These are phyloP conservation scores for Prunus mongolica DNA, from an alignment of 306 rosid species.

Conservation along the genomic window DNA sequence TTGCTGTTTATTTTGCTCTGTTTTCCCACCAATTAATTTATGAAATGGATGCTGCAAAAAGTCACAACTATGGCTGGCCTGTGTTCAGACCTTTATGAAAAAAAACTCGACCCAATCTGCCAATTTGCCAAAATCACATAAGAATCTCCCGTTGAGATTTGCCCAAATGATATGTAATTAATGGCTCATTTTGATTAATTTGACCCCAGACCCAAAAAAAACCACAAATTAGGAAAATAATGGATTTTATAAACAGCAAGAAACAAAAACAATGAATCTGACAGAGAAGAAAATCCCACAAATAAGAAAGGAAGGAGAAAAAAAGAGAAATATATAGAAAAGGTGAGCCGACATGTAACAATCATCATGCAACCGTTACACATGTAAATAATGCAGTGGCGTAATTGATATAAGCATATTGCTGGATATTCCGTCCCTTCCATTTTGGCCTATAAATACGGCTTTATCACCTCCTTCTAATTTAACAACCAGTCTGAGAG, in stretches of 20 bases:
- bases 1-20: neutral
- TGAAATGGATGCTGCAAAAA: neutral
- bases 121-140: neutral
- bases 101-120: no score
- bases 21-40: neutral
- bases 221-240: neutral
- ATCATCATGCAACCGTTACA: neutral
- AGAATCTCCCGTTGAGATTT: no score
- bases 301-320: neutral
- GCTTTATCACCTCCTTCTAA: neutral
- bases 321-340: neutral
- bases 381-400: neutral
- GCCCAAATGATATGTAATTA: no score
- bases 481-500: conserved; percentile 4
- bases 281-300: conserved; percentile 4
- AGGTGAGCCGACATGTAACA: conserved; percentile 8
- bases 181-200: neutral
- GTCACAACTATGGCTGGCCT: neutral
- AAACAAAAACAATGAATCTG: neutral
- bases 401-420: conserved; percentile 4
- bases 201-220: neutral
- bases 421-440: conserved; percentile 31
- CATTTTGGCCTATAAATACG: conserved; percentile 25
- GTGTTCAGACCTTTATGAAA: no score
- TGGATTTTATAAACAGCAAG: neutral